Percentiles rank a stretch among this genome's conserved stretches.
phyloP scores from a whole-genome alignment of 768 basidiomycete species.

The Termitomyces sp. region DNA sequence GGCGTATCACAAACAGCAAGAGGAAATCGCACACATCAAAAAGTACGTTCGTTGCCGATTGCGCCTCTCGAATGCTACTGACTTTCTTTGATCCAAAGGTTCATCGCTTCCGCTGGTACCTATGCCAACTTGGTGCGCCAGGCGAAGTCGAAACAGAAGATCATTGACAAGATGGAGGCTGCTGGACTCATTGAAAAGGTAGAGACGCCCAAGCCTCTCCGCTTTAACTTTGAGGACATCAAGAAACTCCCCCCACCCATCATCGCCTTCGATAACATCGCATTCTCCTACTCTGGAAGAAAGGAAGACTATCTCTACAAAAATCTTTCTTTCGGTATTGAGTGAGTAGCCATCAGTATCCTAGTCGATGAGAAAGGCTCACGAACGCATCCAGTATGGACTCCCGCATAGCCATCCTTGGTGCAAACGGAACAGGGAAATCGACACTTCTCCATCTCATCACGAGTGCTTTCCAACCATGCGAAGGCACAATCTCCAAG shows the following conservation, averaged over 20 bases:
- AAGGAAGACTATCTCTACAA: constrained; percentile 85
- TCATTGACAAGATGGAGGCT: constrained; percentile 99
- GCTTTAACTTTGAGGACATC: constrained; percentile 96
- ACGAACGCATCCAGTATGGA: constrained; percentile 53
- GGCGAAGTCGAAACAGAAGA: constrained; percentile 99
- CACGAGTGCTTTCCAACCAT: constrained; percentile 74
- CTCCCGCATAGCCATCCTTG: constrained; percentile 91
- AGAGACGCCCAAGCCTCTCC: constrained; percentile 63
- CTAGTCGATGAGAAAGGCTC: background rate
- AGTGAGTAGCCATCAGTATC: constrained; percentile 39
- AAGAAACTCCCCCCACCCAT: constrained; percentile 93
- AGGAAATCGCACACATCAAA: constrained; percentile 97
- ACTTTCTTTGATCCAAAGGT: constrained; percentile 35
- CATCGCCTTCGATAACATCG: constrained; percentile 92
- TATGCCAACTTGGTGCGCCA: constrained; percentile 99
- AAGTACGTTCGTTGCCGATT: constrained; percentile 48
- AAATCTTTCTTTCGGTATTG: constrained; percentile 93
- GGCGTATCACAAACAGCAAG: constrained; percentile 97
- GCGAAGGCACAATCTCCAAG: constrained; percentile 82
- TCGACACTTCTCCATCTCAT: constrained; percentile 90
- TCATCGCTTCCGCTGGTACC: constrained; percentile 99
- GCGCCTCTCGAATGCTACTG: background rate
- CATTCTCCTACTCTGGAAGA: constrained; percentile 93
- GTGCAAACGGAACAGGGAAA: constrained; percentile 94
- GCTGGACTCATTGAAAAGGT: constrained; percentile 94